Conservation (phyloP, 75 land plant species). For the Sequoia sempervirens region DNA sequence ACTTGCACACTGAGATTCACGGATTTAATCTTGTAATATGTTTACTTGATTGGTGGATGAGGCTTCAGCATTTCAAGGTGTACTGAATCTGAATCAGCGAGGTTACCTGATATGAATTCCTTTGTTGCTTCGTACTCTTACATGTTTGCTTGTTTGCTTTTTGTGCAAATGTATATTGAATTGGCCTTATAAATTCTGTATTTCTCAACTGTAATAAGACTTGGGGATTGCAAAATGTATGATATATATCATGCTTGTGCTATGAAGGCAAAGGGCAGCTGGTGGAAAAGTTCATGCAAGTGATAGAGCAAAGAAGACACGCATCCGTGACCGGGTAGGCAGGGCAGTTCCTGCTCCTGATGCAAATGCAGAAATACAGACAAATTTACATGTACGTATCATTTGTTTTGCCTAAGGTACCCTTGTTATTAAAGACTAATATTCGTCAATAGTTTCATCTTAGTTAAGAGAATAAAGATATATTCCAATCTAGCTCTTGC, state of each 20-base stretch:
- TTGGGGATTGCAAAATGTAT: not conserved
- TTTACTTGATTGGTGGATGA: not conserved
- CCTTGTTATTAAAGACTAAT: not conserved
- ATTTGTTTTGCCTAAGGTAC: not conserved
- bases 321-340: slow-evolving; percentile 35
- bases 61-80: not conserved
- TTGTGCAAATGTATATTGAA: not conserved
- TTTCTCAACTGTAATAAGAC: not conserved
- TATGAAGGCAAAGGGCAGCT: slow-evolving; percentile 51
- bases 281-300: slow-evolving; percentile 33
- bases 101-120: not conserved
- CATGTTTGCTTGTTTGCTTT: not conserved
- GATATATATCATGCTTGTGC: not conserved
- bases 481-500: not conserved
- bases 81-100: not conserved
- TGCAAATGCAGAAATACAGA: slow-evolving; percentile 80
- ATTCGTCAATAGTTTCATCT: not conserved
- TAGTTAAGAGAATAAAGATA: not conserved
- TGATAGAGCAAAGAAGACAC: slow-evolving; percentile 43
- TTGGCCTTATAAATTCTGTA: not conserved
- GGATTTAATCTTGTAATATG: not conserved
- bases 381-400: slow-evolving; percentile 58
- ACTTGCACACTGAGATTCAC: not conserved
- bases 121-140: not conserved
- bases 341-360: slow-evolving; percentile 83